Percentiles rank a stretch among this genome's conserved stretches.
Evolutionary conservation across 176 grass and related monocot genomes (phyloP).

Genomic region (Eragrostis nindensis): DNA sequence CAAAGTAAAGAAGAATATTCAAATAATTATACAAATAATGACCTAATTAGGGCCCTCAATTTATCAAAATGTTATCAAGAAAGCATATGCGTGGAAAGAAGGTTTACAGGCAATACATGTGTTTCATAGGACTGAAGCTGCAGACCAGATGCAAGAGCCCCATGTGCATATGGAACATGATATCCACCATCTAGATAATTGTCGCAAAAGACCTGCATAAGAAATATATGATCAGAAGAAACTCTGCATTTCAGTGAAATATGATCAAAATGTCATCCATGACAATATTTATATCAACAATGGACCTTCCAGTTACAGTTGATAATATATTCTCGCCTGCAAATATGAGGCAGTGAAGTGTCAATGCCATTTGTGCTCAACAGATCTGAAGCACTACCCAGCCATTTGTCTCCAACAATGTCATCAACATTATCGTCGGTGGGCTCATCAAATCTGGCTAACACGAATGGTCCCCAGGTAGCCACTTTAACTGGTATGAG

Average conservation of each 20-base stretch:
- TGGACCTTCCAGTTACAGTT: slow-evolving; percentile 98
- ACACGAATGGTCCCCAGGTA: slow-evolving; percentile 91
- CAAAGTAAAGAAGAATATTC: neutral
- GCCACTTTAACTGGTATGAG: slow-evolving; percentile 70
- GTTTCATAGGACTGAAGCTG: slow-evolving; percentile 89
- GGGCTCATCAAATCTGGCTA: slow-evolving; percentile 59
- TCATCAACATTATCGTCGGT: slow-evolving; percentile 50
- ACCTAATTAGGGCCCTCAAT: neutral
- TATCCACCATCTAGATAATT: slow-evolving; percentile 99
- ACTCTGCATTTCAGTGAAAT: slow-evolving; percentile 3
- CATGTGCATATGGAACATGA: slow-evolving; percentile 97
- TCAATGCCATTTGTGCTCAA: slow-evolving; percentile 72
- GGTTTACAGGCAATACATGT: slow-evolving; percentile 56
- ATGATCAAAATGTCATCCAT: neutral
- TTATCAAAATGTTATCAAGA: slow-evolving; percentile 1
- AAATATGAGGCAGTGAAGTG: slow-evolving; percentile 73
- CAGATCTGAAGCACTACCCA: slow-evolving; percentile 75
- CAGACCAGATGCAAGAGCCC: slow-evolving; percentile 85
- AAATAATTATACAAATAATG: slow-evolving; percentile 6
- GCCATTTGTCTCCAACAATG: slow-evolving; percentile 73
- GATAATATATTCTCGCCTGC: slow-evolving; percentile 86
- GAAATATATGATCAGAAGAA: slow-evolving; percentile 13
- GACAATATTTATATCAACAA: slow-evolving; percentile 22
- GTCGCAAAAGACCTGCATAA: slow-evolving; percentile 86
- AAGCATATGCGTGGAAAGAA: neutral